Base-by-base conservation (phyloP, 2,329 filamentous ascomycete genomes). In the Mollisia scopiformis region DNA sequence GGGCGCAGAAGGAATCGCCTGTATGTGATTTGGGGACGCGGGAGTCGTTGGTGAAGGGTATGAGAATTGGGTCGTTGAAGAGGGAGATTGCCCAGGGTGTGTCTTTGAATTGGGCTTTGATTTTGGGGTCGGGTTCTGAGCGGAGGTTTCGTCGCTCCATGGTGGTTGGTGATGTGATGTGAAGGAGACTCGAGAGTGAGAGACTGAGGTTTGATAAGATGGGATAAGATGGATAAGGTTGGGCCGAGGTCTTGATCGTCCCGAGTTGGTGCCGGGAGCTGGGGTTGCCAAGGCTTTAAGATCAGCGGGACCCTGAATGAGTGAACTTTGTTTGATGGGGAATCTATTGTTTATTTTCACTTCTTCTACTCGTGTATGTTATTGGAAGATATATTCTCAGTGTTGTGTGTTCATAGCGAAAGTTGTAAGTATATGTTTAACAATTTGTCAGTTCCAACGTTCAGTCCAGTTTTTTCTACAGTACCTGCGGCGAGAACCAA, bases 11-110 rank as follows among this genome's bases (percentile, higher is more conserved):
- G 1, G 69, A 61, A 37, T 68, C 62, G 16, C 33, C 41, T 2
- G 53, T 59, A 30, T 37, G 8, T 10, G 31, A 21, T 31, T 49
- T 57, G 10, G 10, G 19, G 16, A 46, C 41, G 37, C 65, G 55
- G 2, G 54, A 53, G 28, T 25, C 30, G 31, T 55, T 59, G 10
- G 31, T 35, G 53, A 66, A 69, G 23, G 69, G 58, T 11, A 62
- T 43, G 13, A 69, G 35, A 14, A 60, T 55, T 43, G 61, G 63
- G 59, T 71, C 64, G 7, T 60, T 23, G 51, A 67, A 62, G 11
- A 67, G 41, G 16, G 57, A 41, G 39, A 41, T 31, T 13, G 62
- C 61, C 68, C 67, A 67, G 39, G 64, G 63, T 6, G 41, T 51
- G 2, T 25, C 54, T 16, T 52, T 28, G 52, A 68, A 70, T 19